A percentile compares a stretch with the other conserved stretches of the same genome.
These are phyloP conservation scores for Elsinoe perseae DNA, from an alignment of 2,329 filamentous ascomycete species.

Conservation along the genomic window DNA sequence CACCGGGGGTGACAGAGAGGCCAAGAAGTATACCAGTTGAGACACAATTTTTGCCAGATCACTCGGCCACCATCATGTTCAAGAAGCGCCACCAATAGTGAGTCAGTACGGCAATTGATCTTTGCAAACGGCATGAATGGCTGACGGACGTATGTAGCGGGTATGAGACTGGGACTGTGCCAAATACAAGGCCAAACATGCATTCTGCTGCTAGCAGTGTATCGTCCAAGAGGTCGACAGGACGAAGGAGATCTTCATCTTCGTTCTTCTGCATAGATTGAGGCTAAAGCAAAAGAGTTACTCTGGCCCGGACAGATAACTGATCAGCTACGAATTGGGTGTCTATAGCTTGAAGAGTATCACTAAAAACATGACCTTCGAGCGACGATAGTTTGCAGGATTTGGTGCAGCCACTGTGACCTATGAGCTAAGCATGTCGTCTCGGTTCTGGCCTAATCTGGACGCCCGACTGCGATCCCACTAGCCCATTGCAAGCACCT, in stretches of 20 bases:
- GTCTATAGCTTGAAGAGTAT: too few species aligned
- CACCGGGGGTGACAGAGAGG: neutral
- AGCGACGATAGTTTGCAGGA: too few species aligned
- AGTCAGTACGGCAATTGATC: neutral
- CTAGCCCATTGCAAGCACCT: too few species aligned
- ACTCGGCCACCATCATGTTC: neutral
- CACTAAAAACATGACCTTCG: too few species aligned
- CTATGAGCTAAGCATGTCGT: too few species aligned
- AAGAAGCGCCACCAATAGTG: neutral
- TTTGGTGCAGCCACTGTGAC: too few species aligned
- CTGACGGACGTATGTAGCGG: too few species aligned
- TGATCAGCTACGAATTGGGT: too few species aligned
- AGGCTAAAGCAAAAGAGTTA: too few species aligned
- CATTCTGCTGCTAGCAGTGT: neutral
- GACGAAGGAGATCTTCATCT: neutral
- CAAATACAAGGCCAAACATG: neutral
- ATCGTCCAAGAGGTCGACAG: neutral
- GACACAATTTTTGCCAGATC: constrained; percentile 26
- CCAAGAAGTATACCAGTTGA: constrained; percentile 2
- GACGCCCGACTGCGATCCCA: neutral
- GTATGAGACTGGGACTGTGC: neutral
- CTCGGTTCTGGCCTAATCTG: too few species aligned
- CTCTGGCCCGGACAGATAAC: too few species aligned
- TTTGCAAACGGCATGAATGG: neutral
- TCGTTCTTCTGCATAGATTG: neutral